Evolutionary conservation across 176 grass and related monocot genomes (phyloP).

Genomic region (Phoenix roebelenii): DNA sequence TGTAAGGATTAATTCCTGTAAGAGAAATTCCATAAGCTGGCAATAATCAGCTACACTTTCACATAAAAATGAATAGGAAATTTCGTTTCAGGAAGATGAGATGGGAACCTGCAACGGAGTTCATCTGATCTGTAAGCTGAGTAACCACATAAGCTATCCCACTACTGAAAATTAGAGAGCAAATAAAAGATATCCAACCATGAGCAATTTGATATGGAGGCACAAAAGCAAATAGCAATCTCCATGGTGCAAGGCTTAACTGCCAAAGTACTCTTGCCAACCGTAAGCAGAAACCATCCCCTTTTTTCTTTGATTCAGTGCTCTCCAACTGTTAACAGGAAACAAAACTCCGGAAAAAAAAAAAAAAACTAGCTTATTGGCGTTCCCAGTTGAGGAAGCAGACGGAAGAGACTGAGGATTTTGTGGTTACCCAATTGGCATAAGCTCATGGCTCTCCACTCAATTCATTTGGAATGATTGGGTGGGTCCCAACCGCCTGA

Average conservation of each 20-base stretch:
- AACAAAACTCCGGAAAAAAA: slow-evolving; percentile 5
- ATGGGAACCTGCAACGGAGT: slow-evolving; percentile 65
- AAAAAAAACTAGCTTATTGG: too few relatives aligned
- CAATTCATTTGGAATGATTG: too few relatives aligned
- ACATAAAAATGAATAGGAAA: neutral
- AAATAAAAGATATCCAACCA: slow-evolving; percentile 78
- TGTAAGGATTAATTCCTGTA: slow-evolving; percentile 76
- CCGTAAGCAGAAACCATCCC: slow-evolving; percentile 20
- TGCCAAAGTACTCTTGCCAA: slow-evolving; percentile 38
- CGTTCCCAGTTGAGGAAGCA: too few relatives aligned
- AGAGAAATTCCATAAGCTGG: neutral
- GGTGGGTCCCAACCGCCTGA: too few relatives aligned
- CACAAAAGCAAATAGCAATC: slow-evolving; percentile 62
- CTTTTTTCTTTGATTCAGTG: slow-evolving; percentile 35
- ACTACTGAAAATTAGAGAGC: slow-evolving; percentile 61
- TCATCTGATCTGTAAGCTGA: slow-evolving; percentile 83
- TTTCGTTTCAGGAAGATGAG: neutral
- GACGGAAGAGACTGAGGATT: too few relatives aligned
- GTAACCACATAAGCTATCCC: slow-evolving; percentile 84
- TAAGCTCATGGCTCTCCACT: too few relatives aligned
- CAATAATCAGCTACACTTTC: neutral
- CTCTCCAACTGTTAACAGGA: slow-evolving; percentile 41
- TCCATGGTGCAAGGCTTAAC: slow-evolving; percentile 49
- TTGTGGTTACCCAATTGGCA: too few relatives aligned
- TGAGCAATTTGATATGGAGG: slow-evolving; percentile 63